These are phyloP conservation scores for Hypsizygus marmoreus DNA, from an alignment of 768 basidiomycete species.

Conservation along the genomic window DNA sequence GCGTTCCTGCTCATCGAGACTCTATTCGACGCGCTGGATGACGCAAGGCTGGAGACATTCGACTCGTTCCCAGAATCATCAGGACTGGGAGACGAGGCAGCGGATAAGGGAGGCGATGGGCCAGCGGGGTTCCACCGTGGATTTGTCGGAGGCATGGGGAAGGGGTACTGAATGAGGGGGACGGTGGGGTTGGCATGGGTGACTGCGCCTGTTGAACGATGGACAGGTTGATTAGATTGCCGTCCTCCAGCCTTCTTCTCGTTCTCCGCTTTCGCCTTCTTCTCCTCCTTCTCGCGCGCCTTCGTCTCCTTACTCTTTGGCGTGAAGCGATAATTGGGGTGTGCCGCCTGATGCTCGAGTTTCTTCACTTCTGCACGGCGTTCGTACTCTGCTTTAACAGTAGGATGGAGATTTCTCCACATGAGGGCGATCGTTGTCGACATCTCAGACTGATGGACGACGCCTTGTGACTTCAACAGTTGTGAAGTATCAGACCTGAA, in stretches of 20 bases:
- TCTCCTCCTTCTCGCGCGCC: slow-evolving; percentile 39
- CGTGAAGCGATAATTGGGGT: slow-evolving; percentile 59
- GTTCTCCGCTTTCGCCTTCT: slow-evolving; percentile 38
- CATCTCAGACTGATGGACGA: too few relatives aligned
- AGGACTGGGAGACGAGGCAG: slow-evolving; percentile 46
- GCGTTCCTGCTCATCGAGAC: slow-evolving; percentile 4
- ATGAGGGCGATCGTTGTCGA: slow-evolving; percentile 62
- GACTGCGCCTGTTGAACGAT: too few relatives aligned
- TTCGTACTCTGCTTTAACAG: slow-evolving; percentile 53
- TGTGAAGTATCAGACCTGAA: slow-evolving; percentile 75
- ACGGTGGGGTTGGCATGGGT: too few relatives aligned
- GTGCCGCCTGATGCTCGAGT: slow-evolving; percentile 47
- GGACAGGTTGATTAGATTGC: too few relatives aligned
- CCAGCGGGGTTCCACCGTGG: slow-evolving; percentile 38
- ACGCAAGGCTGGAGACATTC: too few relatives aligned
- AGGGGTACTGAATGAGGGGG: slow-evolving; percentile 18
- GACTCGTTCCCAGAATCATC: too few relatives aligned
- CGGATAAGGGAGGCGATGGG: slow-evolving; percentile 56
- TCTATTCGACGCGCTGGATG: slow-evolving; percentile 3
- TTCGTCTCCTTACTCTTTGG: slow-evolving; percentile 59
- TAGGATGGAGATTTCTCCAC: slow-evolving; percentile 61
- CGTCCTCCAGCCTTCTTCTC: slow-evolving; percentile 10
- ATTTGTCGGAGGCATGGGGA: slow-evolving; percentile 22
- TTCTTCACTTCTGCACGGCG: slow-evolving; percentile 54
- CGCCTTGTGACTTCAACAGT: slow-evolving; percentile 63